Evolutionary conservation across 306 rosid species (phyloP).

Genomic region (Cicer cuneatum): DNA sequence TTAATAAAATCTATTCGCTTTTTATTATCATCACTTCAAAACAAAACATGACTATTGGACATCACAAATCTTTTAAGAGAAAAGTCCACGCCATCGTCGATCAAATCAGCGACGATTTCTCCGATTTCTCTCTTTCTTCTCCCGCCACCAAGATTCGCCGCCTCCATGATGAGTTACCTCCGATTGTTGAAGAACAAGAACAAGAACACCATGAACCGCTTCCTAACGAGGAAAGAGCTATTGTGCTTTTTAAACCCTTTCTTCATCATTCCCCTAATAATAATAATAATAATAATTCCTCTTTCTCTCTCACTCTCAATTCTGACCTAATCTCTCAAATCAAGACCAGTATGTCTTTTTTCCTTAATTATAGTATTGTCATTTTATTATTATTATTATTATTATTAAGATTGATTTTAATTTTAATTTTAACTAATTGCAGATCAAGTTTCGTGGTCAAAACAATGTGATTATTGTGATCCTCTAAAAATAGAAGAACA

Average conservation of each 20-base stretch:
- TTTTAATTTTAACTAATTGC: constrained; percentile 13
- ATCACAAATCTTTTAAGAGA: constrained; percentile 54
- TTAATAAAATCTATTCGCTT: no score
- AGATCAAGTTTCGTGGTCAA: constrained; percentile 55
- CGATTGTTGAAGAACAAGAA: constrained; percentile 62
- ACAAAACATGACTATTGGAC: background rate
- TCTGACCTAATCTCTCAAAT: constrained; percentile 59
- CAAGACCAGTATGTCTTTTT: constrained; percentile 48
- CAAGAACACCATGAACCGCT: background rate
- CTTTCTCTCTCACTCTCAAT: constrained; percentile 59
- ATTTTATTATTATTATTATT: background rate
- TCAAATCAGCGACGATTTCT: constrained; percentile 61
- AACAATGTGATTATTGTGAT: constrained; percentile 18
- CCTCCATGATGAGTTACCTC: constrained; percentile 73
- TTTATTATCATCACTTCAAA: background rate
- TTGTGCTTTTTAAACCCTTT: constrained; percentile 69
- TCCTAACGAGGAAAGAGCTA: constrained; percentile 65
- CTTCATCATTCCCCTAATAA: constrained; percentile 28
- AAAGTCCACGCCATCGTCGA: constrained; percentile 53
- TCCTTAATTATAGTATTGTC: background rate
- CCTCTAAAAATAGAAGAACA: background rate
- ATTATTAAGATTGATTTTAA: background rate
- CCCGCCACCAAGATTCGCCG: constrained; percentile 93
- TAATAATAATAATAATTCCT: background rate
- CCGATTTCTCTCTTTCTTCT: constrained; percentile 78